phyloP scores from a whole-genome alignment of 1,284 basidiomycete genomes.

The Cryptococcus sp. region DNA sequence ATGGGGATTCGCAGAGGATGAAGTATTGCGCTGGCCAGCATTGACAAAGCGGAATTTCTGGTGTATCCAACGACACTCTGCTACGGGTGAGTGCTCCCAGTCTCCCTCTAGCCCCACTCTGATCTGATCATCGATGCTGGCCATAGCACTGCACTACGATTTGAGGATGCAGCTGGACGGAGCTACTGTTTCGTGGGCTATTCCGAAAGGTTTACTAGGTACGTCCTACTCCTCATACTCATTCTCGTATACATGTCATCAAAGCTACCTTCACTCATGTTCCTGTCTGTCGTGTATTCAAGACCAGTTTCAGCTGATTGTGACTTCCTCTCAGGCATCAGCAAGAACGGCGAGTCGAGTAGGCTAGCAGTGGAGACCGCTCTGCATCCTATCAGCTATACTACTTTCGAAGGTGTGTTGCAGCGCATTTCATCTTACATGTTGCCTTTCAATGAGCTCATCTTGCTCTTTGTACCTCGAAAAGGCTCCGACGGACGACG shows the following conservation, averaged over 20 bases:
- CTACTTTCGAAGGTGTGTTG: conserved; percentile 30
- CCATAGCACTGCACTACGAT: conserved; percentile 44
- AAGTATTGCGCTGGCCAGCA: conserved; percentile 33
- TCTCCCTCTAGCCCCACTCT: neutral
- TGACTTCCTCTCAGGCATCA: conserved; percentile 23
- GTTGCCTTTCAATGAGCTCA: neutral
- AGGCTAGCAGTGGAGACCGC: conserved; percentile 42
- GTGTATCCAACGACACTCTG: conserved; percentile 47
- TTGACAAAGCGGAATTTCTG: conserved; percentile 40
- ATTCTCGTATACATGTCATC: neutral
- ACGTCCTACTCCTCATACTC: neutral
- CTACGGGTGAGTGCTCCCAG: conserved; percentile 26
- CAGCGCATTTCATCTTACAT: neutral
- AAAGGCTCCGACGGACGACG: conserved; percentile 26
- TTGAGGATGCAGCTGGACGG: conserved; percentile 41
- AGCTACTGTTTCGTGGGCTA: conserved; percentile 39
- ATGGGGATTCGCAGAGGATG: conserved; percentile 32
- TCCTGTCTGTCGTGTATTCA: neutral
- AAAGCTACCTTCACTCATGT: neutral
- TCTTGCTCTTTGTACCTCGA: neutral
- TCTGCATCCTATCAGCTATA: conserved; percentile 41
- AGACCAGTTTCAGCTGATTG: neutral
- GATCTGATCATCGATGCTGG: neutral
- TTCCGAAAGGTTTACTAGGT: conserved; percentile 44
- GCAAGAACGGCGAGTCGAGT: conserved; percentile 28